Evolutionary conservation across 139 green algal genomes (phyloP), one percentile per base, ranked within the genome.

Genomic region (Coelastrella sp.): DNA sequence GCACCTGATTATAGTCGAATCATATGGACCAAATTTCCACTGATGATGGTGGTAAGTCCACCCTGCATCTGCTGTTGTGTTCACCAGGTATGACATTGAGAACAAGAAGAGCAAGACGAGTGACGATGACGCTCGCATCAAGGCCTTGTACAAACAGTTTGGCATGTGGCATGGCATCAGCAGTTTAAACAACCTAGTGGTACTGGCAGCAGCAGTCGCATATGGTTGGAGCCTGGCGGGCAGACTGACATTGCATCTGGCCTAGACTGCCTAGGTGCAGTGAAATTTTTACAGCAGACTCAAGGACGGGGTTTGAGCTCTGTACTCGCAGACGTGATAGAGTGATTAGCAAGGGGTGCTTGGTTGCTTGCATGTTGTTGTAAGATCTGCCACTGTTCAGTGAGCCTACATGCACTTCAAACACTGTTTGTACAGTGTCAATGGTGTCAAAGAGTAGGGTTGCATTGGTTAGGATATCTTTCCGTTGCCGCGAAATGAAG

Each of bases 121-220:
- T 7, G 87, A 61, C 6, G 87, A 91, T 82, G 78, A 91, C 78
- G 78, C 49, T 17, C 78, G 66, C 25, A 91, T 91, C 87, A 91
- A 91, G 87, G 19, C 78, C 25, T 49, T 91, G 61, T 91, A 91
- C 78, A 87, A 87, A 63, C 63, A 91, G 87, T 91, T 91, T 91
- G 87, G 87, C 78, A 91, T 87, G 87, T 91, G 87, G 78, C 87
- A 90, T 20, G 87, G 87, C 35, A 85, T 90, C 87, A 85, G 73
- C 56, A 70, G 58, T 20, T 17, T 90, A 12, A 79, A 79, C 61
- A 90, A 90, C 63, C 76, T 90, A 49, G 73, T 70, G 22, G 78
- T 87, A 22, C 87, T 91, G 15, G 87, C 87, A 60, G 87, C 87
- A 25, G 73, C 78, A 11, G 87, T 74, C 9, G 78, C 87, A 11